Base-by-base conservation (phyloP, 768 basidiomycete species). In the Mycena indigotica region DNA sequence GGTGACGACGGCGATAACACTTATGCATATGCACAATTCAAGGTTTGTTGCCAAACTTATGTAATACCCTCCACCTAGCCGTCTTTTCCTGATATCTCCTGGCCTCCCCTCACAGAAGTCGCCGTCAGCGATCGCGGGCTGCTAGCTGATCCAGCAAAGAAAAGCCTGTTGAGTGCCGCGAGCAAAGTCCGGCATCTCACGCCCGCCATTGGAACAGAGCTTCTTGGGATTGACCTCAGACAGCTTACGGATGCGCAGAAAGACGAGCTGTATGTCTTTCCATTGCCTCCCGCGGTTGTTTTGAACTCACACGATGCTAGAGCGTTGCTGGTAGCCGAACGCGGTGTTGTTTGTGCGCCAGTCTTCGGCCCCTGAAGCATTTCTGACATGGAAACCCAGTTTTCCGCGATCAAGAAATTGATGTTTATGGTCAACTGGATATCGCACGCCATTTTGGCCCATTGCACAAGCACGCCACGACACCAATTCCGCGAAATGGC, bases 381-480 rank as follows among this genome's bases (percentile, higher is more conserved):
- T n/a, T 26, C 12, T 49, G 29, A 10, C 21, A 16, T 19, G 24
- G 6, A 19, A 23, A 12, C 17, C 8, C 32, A 35, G 32, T 35
- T 17, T 48, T 48, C 21, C 25, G 21, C 41, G 83, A 89, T 65
- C 89, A 92, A 74, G 84, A 86, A 57, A 72, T 92, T 60, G 76
- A 78, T 60, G 81, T 91, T 45, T 75, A 86, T 46, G 78, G 87
- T 58, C 87, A 92, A 65, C 79, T 91, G 10, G 84, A 87, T n/a
- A 74, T 93, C 56, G 87, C 80, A 5, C 83, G 84, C 16, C 74
- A 92, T 66, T 90, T 80, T 53, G 90, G 90, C 4, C 88, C 82
- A 46, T 79, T 91, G 45, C 91, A 94, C 71, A 89, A 87, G 68
- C 91, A 95, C 66, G 87, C 91, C 3, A 91, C 89, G 2, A 91